Base-by-base conservation (phyloP, 305 asterid genomes). In the Fraxinus baroniana region DNA sequence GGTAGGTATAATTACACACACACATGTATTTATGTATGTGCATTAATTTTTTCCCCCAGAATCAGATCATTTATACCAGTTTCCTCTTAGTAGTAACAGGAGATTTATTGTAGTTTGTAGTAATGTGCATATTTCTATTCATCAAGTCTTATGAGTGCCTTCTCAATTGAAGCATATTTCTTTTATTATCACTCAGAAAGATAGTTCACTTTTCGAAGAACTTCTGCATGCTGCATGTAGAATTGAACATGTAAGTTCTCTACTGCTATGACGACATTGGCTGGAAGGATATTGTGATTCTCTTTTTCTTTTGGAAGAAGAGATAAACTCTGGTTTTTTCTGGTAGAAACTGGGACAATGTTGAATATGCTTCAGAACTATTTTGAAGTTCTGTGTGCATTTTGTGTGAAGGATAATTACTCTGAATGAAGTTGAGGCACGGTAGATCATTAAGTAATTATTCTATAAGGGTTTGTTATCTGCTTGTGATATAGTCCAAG, bases 1-100 rank as follows among this genome's bases (percentile, higher is more conserved):
- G 99, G 99, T 97, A 86, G 81, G 92, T 87, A 76, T 78, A 52
- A 77, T 26, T 75, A 83, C 79, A 83, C 17, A 2, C 39, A 0
- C 60, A 49, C 71, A 28, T 0, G 12, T 26, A 18, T 41, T 44
- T 46, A 71, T 33, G 22, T 15, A 32, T 0, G 12, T 71, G 44
- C 24, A 32, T 71, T 32, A 71, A 10, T 13, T 30, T 24, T 17
- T 1, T 32, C 41, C 28, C 79, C 37, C 74, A 32, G 62, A 82
- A 79, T 33, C 72, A 28, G 9, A 71, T 10, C 74, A 39, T 64
- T 24, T 33, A 52, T 79, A 36, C 37, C 64, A 39, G 46, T 60
- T 22, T 57, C 74, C 60, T 55, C 37, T 30, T 49, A 72, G 77
- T 49, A 80, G 49, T 60, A 37, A n/a, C 30, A 57, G 35, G 26